Evolutionary conservation across 208 protist species (phyloP).

Genomic region (Trichomonas vaginalis): DNA sequence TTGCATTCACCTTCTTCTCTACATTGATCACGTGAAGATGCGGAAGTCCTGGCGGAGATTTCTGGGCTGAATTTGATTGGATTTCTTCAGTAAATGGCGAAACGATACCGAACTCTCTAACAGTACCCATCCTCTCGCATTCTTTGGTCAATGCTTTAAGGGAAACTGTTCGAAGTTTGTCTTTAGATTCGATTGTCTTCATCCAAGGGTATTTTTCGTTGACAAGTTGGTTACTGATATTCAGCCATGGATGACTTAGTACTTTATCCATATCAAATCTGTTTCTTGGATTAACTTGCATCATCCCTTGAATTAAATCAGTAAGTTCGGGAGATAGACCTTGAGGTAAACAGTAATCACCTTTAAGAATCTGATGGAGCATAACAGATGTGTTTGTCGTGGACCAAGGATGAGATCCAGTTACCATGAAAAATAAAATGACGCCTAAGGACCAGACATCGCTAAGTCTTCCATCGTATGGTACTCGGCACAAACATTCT

Average conservation of each 20-base stretch:
- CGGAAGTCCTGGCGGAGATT: background rate
- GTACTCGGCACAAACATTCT: background rate
- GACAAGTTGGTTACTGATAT: background rate
- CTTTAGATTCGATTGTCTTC: background rate
- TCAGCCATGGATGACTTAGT: background rate
- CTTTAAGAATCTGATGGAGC: background rate
- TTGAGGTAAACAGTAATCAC: background rate
- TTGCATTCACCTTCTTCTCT: background rate
- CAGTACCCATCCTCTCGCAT: background rate
- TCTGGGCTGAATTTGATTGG: background rate
- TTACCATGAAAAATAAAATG: background rate
- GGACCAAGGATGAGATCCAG: background rate
- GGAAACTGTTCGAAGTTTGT: background rate
- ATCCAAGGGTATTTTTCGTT: background rate
- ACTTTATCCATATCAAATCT: background rate
- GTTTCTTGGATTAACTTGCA: background rate
- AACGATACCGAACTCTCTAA: background rate
- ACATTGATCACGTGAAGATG: background rate
- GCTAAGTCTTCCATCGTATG: background rate
- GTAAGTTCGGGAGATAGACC: background rate
- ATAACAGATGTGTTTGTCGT: background rate
- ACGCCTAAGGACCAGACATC: background rate
- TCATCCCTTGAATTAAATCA: background rate
- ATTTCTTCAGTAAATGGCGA: background rate
- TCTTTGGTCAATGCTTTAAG: background rate